phyloP scores from a whole-genome alignment of 164 flowering plant species.

The Aristolochia fimbriata region DNA sequence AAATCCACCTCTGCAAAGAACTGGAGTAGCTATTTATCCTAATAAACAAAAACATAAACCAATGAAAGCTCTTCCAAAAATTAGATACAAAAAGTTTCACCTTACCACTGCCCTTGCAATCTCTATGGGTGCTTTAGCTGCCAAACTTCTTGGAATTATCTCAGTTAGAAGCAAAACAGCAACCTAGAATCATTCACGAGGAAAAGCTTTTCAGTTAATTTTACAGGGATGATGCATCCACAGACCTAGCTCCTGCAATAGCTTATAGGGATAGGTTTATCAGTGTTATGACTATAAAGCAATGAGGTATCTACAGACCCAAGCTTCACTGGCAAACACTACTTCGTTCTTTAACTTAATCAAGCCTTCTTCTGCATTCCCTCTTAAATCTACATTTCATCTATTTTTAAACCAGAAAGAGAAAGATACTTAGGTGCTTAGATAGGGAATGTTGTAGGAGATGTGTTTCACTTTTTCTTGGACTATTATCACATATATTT shows the following conservation, averaged over 20 bases:
- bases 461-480: no score
- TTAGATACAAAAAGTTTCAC: no score
- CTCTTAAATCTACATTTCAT: background rate
- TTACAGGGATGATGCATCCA: background rate
- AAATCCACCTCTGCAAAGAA: background rate
- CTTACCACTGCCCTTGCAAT: constrained; percentile 98
- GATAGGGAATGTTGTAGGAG: no score
- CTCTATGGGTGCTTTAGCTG: constrained; percentile 91
- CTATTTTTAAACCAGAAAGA: no score
- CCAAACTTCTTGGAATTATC: constrained; percentile 95
- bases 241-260: background rate
- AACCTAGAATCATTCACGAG: constrained; percentile 45
- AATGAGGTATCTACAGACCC: background rate
- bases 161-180: constrained; percentile 93
- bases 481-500: no score
- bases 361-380: background rate
- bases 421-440: no score
- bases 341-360: background rate
- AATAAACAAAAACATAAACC: background rate
- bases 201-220: no score
- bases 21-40: background rate
- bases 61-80: background rate
- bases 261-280: no score
- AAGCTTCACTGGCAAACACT: background rate
- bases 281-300: no score